These are phyloP conservation scores for Ganoderma sinense DNA, from an alignment of 1,284 basidiomycete genomes.

Conservation along the genomic window DNA sequence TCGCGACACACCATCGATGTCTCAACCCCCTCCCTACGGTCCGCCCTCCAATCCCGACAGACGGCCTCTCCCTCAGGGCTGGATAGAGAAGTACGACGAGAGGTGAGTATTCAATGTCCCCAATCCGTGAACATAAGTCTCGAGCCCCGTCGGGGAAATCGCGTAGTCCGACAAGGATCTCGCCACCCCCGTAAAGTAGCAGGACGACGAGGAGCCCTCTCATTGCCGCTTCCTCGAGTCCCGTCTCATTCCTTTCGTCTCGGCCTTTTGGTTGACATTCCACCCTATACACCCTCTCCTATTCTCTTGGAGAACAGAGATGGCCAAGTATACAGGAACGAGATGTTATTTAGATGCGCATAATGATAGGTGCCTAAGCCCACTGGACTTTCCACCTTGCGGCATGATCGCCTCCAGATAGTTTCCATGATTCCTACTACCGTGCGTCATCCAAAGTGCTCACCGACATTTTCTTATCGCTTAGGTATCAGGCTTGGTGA, in stretches of 20 bases:
- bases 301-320: no score
- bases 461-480: constrained; percentile 14
- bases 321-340: neutral
- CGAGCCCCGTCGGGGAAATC: neutral
- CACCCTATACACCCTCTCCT: neutral
- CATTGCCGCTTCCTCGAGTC: neutral
- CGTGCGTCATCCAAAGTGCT: constrained; percentile 5
- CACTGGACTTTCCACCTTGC: neutral
- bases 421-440: neutral
- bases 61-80: constrained; percentile 71
- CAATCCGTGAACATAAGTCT: neutral
- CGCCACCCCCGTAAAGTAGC: neutral
- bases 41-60: constrained; percentile 61
- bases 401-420: neutral
- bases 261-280: neutral
- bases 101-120: constrained; percentile 50
- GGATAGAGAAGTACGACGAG: constrained; percentile 71
- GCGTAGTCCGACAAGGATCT: neutral
- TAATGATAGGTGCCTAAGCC: neutral
- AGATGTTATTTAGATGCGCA: neutral
- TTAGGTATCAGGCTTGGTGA: constrained; percentile 74
- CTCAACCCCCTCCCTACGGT: constrained; percentile 52
- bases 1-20: constrained; percentile 42
- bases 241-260: neutral
- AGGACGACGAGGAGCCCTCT: neutral